Evolutionary conservation across 495 filamentous ascomycete genomes (phyloP).

Genomic region (Podospora comata): DNA sequence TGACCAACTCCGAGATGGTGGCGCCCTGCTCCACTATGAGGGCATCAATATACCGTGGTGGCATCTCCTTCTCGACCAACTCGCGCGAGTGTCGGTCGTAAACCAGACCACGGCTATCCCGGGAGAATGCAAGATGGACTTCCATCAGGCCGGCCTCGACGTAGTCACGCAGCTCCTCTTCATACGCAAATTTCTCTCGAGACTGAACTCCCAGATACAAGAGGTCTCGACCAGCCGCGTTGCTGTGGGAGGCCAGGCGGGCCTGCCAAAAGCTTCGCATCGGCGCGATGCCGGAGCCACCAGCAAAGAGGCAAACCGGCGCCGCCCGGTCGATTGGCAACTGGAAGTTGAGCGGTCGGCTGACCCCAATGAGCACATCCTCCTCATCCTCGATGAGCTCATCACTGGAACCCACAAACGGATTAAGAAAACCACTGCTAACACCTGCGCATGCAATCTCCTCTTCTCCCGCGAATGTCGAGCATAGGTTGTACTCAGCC

Average conservation of each 20-base stretch:
- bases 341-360: slow-evolving; percentile 50
- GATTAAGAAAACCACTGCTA: slow-evolving; percentile 51
- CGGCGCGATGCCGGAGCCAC: slow-evolving; percentile 51
- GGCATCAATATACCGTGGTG: slow-evolving; percentile 50
- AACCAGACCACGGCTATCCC: slow-evolving; percentile 44
- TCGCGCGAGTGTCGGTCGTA: slow-evolving; percentile 41
- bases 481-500: slow-evolving; percentile 45
- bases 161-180: slow-evolving; percentile 47
- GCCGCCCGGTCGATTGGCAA: slow-evolving; percentile 45
- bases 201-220: slow-evolving; percentile 52
- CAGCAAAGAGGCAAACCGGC: slow-evolving; percentile 50
- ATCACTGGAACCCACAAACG: slow-evolving; percentile 33
- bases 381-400: slow-evolving; percentile 36
- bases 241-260: slow-evolving; percentile 34
- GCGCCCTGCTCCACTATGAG: slow-evolving; percentile 48
- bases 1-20: slow-evolving; percentile 49
- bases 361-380: slow-evolving; percentile 47
- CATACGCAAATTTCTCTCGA: slow-evolving; percentile 50
- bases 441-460: slow-evolving; percentile 41
- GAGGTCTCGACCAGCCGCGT: slow-evolving; percentile 42
- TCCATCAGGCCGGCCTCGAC: slow-evolving; percentile 49
- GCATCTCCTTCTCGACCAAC: slow-evolving; percentile 46
- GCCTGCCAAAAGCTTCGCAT: slow-evolving; percentile 52
- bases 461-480: slow-evolving; percentile 36
- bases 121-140: slow-evolving; percentile 49